Conservation (phyloP, 306 rosid genomes). For the Fragaria iinumae region DNA sequence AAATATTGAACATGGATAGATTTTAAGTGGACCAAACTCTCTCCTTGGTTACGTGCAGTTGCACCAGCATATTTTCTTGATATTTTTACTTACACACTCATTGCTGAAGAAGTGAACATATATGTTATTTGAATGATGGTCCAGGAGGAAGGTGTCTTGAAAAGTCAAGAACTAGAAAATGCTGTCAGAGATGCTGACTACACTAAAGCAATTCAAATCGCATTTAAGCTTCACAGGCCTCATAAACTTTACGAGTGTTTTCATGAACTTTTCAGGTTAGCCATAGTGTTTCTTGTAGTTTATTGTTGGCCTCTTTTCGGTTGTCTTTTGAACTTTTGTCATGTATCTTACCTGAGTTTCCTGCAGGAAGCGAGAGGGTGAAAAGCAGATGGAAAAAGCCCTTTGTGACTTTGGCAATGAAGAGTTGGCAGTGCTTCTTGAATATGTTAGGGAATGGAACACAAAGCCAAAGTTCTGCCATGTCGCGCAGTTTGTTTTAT, state of each 20-base stretch:
- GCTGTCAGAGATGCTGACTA: conserved; percentile 86
- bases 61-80: neutral
- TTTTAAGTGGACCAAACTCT: neutral
- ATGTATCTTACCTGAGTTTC: conserved; percentile 26
- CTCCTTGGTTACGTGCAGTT: neutral
- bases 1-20: neutral
- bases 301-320: neutral
- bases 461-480: conserved; percentile 84
- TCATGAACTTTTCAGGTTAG: conserved; percentile 78
- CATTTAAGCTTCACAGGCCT: conserved; percentile 82
- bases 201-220: conserved; percentile 78
- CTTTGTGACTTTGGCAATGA: conserved; percentile 54
- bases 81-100: neutral
- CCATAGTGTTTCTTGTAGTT: neutral
- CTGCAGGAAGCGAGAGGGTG: conserved; percentile 65
- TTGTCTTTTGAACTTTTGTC: neutral
- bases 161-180: conserved; percentile 93
- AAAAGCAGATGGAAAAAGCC: conserved; percentile 54
- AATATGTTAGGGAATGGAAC: conserved; percentile 86
- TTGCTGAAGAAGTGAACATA: neutral
- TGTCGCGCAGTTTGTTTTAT: conserved; percentile 80
- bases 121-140: conserved; percentile 20
- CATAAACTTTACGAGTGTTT: conserved; percentile 66
- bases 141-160: conserved; percentile 89
- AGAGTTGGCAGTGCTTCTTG: conserved; percentile 60